Conservation (phyloP, 108 stramenopile genomes). For the Fistulifera solaris region DNA sequence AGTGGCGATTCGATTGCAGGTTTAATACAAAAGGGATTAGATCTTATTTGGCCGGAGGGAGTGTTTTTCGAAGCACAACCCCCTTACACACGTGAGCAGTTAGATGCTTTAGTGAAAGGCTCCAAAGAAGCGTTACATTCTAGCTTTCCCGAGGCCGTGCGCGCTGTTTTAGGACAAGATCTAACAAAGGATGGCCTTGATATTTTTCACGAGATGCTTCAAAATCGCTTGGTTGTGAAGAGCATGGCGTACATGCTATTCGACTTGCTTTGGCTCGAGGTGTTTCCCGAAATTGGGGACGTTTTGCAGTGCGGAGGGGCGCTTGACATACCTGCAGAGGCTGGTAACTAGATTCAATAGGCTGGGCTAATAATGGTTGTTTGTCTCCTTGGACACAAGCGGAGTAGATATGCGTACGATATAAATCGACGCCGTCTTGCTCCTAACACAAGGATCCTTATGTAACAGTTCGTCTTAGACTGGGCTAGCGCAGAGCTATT, state of each 20-base stretch:
- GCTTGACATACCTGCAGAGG: constrained; percentile 25
- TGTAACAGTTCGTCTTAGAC: too few species aligned
- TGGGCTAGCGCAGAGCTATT: too few species aligned
- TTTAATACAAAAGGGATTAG: constrained; percentile 41
- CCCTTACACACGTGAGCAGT: constrained; percentile 37
- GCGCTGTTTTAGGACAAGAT: constrained; percentile 62
- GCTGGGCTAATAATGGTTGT: background rate
- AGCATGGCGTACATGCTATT: constrained; percentile 82
- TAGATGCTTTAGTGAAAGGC: constrained; percentile 20
- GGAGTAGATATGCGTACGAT: too few species aligned
- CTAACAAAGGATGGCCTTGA: constrained; percentile 63
- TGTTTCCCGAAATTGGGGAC: constrained; percentile 79
- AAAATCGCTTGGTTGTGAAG: constrained; percentile 73
- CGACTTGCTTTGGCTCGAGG: constrained; percentile 65
- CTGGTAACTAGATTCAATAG: background rate
- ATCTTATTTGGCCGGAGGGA: constrained; percentile 81
- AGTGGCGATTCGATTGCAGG: constrained; percentile 59
- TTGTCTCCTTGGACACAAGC: too few species aligned
- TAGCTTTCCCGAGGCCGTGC: constrained; percentile 65
- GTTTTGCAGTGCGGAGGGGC: constrained; percentile 52
- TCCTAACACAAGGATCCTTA: too few species aligned
- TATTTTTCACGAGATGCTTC: constrained; percentile 68
- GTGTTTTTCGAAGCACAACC: constrained; percentile 44
- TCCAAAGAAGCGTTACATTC: constrained; percentile 40
- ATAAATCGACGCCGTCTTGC: too few species aligned